phyloP scores from a whole-genome alignment of 352 stramenopile species.

The Pythium dissotocum region DNA sequence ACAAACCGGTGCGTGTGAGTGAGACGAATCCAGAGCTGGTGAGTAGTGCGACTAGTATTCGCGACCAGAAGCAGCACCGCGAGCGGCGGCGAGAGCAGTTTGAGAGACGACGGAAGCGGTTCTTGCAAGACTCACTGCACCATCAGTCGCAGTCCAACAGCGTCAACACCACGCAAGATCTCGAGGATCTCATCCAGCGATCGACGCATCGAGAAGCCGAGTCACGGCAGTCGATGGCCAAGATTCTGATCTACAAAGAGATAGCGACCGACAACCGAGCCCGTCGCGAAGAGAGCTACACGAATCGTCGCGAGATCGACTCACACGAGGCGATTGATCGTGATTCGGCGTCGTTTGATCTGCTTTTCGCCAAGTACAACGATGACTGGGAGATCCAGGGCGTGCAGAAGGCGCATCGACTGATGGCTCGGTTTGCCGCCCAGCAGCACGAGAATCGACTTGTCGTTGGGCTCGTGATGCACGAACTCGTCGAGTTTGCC shows the following conservation, averaged over 20 bases:
- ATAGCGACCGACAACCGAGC: slow-evolving; percentile 61
- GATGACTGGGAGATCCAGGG: slow-evolving; percentile 55
- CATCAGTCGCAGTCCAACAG: slow-evolving; percentile 6
- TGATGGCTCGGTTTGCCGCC: slow-evolving; percentile 36
- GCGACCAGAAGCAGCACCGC: slow-evolving; percentile 50
- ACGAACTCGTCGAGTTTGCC: slow-evolving; percentile 60
- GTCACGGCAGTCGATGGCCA: slow-evolving; percentile 37
- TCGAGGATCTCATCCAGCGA: slow-evolving; percentile 50
- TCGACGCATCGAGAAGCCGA: slow-evolving; percentile 51
- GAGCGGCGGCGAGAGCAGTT: slow-evolving; percentile 57
- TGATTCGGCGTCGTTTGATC: slow-evolving; percentile 54
- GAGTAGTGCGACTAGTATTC: slow-evolving; percentile 29
- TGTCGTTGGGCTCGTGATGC: slow-evolving; percentile 39
- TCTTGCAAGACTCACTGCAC: slow-evolving; percentile 50
- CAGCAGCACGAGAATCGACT: slow-evolving; percentile 45
- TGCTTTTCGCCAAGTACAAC: slow-evolving; percentile 61
- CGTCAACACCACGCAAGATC: not conserved
- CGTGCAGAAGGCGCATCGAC: slow-evolving; percentile 36
- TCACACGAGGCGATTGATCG: slow-evolving; percentile 42
- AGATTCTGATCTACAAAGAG: slow-evolving; percentile 68
- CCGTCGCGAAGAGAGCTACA: slow-evolving; percentile 50
- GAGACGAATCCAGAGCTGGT: slow-evolving; percentile 14
- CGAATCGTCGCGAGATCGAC: slow-evolving; percentile 50
- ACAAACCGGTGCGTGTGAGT: slow-evolving; percentile 16
- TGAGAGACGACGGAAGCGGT: slow-evolving; percentile 53